Evolutionary conservation across 2,329 filamentous ascomycete genomes (phyloP).

Genomic region (Aspergillus melleus): DNA sequence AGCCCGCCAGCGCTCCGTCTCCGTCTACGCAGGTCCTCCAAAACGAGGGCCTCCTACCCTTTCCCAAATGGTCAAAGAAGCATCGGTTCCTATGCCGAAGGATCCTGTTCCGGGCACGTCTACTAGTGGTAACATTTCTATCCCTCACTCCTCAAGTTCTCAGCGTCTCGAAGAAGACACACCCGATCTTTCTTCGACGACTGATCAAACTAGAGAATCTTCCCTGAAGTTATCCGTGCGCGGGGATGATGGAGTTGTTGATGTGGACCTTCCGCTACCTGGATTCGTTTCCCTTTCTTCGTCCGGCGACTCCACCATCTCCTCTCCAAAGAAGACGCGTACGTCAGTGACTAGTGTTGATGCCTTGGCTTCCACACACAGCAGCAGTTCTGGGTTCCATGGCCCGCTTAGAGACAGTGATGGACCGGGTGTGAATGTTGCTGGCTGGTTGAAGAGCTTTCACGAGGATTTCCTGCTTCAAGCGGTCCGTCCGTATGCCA

Average conservation of each 20-base stretch:
- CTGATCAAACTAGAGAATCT: conserved; percentile 41
- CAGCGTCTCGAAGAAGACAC: conserved; percentile 22
- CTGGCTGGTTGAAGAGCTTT: conserved; percentile 57
- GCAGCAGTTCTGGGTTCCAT: conserved; percentile 39
- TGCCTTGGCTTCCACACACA: conserved; percentile 47
- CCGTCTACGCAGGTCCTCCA: conserved; percentile 25
- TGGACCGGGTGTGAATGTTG: conserved; percentile 55
- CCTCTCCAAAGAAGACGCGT: conserved; percentile 43
- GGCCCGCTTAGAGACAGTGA: conserved; percentile 36
- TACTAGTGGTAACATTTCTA: conserved; percentile 37
- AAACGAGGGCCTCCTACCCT: conserved; percentile 30
- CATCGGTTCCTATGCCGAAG: conserved; percentile 17
- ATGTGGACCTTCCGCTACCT: conserved; percentile 58
- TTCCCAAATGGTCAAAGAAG: conserved; percentile 37
- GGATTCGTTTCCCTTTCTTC: conserved; percentile 51
- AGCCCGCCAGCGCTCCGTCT: conserved; percentile 30
- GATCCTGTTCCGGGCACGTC: conserved; percentile 22
- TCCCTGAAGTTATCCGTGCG: conserved; percentile 57
- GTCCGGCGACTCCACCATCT: conserved; percentile 46
- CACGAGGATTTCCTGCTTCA: conserved; percentile 62
- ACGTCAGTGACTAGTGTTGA: conserved; percentile 55
- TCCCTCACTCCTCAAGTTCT: conserved; percentile 28
- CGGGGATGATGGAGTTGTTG: conserved; percentile 60
- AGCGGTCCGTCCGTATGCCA: conserved; percentile 55
- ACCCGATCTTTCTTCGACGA: conserved; percentile 29